These are phyloP conservation scores for Penicillium sp. DNA, from an alignment of 2,329 filamentous ascomycete genomes.

Conservation along the genomic window DNA sequence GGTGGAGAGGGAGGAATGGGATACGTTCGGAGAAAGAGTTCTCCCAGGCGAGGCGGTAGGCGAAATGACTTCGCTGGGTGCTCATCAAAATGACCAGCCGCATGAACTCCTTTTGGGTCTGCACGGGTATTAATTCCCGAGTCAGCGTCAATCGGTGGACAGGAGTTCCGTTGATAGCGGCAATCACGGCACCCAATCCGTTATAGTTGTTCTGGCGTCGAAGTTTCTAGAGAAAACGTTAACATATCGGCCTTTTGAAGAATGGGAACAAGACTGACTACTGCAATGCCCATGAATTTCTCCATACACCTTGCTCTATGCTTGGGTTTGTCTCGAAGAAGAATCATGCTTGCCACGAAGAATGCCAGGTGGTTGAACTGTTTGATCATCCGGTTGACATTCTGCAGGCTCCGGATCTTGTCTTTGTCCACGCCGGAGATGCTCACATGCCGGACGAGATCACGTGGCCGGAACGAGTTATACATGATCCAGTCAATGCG, in stretches of 20 bases:
- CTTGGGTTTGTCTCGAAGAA: constrained; percentile 92
- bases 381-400: constrained; percentile 90
- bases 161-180: constrained; percentile 83
- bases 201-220: constrained; percentile 97
- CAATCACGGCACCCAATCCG: constrained; percentile 86
- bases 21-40: constrained; percentile 89
- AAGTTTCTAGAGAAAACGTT: constrained; percentile 57
- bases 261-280: constrained; percentile 32
- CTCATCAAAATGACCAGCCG: constrained; percentile 89
- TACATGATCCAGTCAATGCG: constrained; percentile 99
- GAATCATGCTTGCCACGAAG: constrained; percentile 78
- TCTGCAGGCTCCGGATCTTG: constrained; percentile 70
- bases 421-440: constrained; percentile 54
- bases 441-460: constrained; percentile 88
- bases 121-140: constrained; percentile 67
- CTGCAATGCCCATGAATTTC: constrained; percentile 90
- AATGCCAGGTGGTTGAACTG: constrained; percentile 86
- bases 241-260: not conserved
- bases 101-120: constrained; percentile 79
- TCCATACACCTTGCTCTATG: constrained; percentile 88
- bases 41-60: constrained; percentile 96
- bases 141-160: constrained; percentile 83
- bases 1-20: constrained; percentile 86
- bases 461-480: constrained; percentile 86
- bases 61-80: constrained; percentile 85